Conservation (phyloP, 1,139 yeast species). For the Yamadazyma diddensiae region DNA sequence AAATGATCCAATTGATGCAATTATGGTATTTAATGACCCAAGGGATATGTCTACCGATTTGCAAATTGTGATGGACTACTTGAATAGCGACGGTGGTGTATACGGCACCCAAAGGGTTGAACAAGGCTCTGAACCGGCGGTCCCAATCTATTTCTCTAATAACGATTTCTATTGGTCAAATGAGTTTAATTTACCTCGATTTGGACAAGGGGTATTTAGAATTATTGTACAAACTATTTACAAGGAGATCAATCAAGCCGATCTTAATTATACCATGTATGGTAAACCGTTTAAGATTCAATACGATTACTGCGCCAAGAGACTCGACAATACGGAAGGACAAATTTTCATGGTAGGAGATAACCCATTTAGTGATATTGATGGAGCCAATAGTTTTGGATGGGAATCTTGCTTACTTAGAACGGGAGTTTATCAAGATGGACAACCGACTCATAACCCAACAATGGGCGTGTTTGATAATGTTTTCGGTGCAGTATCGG, state of each 20-base stretch:
- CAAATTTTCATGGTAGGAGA: conserved; percentile 93
- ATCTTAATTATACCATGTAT: conserved; percentile 56
- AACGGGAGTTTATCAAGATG: conserved; percentile 73
- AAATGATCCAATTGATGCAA: conserved; percentile 61
- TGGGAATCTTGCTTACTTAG: conserved; percentile 84
- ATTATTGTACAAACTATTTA: conserved; percentile 64
- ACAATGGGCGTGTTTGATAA: conserved; percentile 46
- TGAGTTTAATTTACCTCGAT: conserved; percentile 73
- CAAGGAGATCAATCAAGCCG: conserved; percentile 43
- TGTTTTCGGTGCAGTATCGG: conserved; percentile 44
- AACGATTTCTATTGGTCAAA: conserved; percentile 91
- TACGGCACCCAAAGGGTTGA: conserved; percentile 57
- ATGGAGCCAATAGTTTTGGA: conserved; percentile 83
- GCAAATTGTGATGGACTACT: conserved; percentile 72
- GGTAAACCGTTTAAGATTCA: conserved; percentile 86
- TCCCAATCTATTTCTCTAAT: conserved; percentile 84
- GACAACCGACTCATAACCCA: conserved; percentile 19
- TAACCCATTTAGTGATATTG: conserved; percentile 88
- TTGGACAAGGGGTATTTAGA: conserved; percentile 91
- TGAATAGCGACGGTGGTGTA: conserved; percentile 61
- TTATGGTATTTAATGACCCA: conserved; percentile 87
- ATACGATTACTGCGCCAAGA: conserved; percentile 74
- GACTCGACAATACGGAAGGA: conserved; percentile 20
- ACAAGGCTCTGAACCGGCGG: conserved; percentile 45
- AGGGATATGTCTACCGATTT: conserved; percentile 85